Evolutionary conservation across 352 stramenopile species (phyloP).

Genomic region (Globisporangium echinulatum): DNA sequence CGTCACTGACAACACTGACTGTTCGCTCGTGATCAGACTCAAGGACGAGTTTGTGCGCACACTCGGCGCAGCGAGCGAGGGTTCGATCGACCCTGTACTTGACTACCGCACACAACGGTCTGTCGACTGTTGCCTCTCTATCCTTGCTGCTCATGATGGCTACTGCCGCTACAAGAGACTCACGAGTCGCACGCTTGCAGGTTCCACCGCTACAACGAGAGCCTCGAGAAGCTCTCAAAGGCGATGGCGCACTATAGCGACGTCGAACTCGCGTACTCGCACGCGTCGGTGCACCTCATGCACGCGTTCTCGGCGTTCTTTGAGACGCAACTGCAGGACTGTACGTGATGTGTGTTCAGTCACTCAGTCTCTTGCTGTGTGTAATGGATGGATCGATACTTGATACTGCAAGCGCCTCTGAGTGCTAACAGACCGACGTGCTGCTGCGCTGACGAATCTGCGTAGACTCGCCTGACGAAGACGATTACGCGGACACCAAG

Average conservation of each 20-base stretch:
- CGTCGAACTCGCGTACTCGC: conserved; percentile 30
- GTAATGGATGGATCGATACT: not conserved
- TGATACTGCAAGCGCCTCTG: no score
- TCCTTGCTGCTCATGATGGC: no score
- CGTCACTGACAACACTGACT: not conserved
- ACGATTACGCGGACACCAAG: conserved; percentile 18
- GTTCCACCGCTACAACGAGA: conserved; percentile 57
- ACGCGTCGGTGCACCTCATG: conserved; percentile 39
- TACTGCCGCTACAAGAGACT: conserved; percentile 1
- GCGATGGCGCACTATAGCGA: conserved; percentile 43
- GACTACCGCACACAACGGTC: conserved; percentile 60
- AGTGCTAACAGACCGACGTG: no score
- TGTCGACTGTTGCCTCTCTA: not conserved
- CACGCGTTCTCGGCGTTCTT: conserved; percentile 59
- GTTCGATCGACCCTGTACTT: conserved; percentile 54
- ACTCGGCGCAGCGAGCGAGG: conserved; percentile 41
- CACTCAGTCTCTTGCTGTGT: not conserved
- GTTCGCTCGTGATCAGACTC: conserved; percentile 22
- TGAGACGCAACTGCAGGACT: conserved; percentile 45
- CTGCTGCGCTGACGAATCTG: no score
- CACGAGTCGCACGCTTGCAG: conserved; percentile 6
- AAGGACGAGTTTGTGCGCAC: conserved; percentile 69
- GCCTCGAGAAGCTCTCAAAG: conserved; percentile 46
- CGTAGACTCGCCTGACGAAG: conserved; percentile 15
- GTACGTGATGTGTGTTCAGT: conserved; percentile 4